Conservation (phyloP, 2,329 filamentous ascomycete species). For the Pestalotiopsis sp. region DNA sequence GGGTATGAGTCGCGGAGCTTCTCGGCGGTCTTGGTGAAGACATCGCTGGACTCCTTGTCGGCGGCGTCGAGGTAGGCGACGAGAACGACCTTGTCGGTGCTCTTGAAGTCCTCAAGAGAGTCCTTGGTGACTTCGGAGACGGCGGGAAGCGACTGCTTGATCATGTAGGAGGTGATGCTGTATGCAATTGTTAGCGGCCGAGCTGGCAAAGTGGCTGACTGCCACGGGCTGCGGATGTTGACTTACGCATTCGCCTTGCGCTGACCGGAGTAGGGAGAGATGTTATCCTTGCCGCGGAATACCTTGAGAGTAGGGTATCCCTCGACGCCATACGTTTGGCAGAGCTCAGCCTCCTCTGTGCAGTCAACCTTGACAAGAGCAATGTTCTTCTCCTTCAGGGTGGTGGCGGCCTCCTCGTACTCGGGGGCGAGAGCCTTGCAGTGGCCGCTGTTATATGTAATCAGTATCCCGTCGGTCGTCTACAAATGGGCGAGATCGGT, state of each 20-base stretch:
- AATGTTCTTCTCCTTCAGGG: conserved; percentile 87
- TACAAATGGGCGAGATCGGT: background rate
- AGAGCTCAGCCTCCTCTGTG: conserved; percentile 91
- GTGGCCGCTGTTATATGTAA: conserved; percentile 61
- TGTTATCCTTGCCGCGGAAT: conserved; percentile 87
- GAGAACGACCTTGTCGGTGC: conserved; percentile 92
- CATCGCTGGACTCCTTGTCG: conserved; percentile 85
- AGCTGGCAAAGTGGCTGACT: background rate
- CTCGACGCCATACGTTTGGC: conserved; percentile 87
- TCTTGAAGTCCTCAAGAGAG: conserved; percentile 94
- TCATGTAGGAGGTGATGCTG: conserved; percentile 84
- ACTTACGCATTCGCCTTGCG: conserved; percentile 80
- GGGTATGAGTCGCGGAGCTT: conserved; percentile 87
- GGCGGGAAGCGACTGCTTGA: conserved; percentile 93
- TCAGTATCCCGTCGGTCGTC: background rate
- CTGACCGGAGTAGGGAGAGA: conserved; percentile 83
- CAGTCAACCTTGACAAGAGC: conserved; percentile 88
- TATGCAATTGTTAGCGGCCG: background rate
- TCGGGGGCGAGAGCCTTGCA: conserved; percentile 97
- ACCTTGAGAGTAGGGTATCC: conserved; percentile 99
- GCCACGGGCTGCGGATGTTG: background rate
- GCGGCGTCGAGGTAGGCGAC: conserved; percentile 83
- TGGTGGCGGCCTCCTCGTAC: conserved; percentile 84
- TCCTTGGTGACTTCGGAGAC: conserved; percentile 83
- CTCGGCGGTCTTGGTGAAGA: conserved; percentile 74